Percentiles rank a stretch among this genome's conserved stretches.
These are phyloP conservation scores for Marasmius oreades DNA, from an alignment of 1,284 basidiomycete genomes.

Conservation along the genomic window DNA sequence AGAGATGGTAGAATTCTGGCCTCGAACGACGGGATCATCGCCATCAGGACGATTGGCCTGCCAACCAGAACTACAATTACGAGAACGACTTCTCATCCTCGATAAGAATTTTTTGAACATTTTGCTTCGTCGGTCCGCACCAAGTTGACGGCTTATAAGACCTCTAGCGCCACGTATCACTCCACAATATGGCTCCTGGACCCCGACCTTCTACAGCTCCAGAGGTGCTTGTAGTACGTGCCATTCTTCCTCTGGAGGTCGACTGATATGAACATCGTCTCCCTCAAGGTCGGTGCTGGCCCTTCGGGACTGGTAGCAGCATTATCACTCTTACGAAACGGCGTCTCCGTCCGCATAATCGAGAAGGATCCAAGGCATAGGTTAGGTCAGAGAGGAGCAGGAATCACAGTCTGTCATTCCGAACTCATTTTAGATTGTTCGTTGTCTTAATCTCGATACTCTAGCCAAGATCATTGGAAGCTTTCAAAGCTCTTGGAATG, in stretches of 20 bases:
- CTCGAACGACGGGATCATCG: too few species aligned
- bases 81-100: too few species aligned
- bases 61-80: too few species aligned
- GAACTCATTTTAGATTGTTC: neutral
- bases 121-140: too few species aligned
- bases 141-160: too few species aligned
- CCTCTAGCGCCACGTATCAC: too few species aligned
- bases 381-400: conserved; percentile 24
- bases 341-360: conserved; percentile 31
- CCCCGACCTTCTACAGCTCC: neutral
- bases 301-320: conserved; percentile 46
- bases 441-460: neutral
- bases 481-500: conserved; percentile 21
- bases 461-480: conserved; percentile 28
- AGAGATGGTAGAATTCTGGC: too few species aligned
- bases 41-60: too few species aligned
- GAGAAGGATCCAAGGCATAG: conserved; percentile 19
- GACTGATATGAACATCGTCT: neutral
- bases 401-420: conserved; percentile 11
- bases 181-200: neutral
- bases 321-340: conserved; percentile 35
- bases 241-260: neutral
- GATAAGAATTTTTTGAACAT: too few species aligned
- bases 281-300: conserved; percentile 42
- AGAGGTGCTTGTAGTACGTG: conserved; percentile 1